A percentile compares a stretch with the other conserved stretches of the same genome.
Evolutionary conservation across 495 filamentous ascomycete species (phyloP).

Genomic region (Daldinia grandis): DNA sequence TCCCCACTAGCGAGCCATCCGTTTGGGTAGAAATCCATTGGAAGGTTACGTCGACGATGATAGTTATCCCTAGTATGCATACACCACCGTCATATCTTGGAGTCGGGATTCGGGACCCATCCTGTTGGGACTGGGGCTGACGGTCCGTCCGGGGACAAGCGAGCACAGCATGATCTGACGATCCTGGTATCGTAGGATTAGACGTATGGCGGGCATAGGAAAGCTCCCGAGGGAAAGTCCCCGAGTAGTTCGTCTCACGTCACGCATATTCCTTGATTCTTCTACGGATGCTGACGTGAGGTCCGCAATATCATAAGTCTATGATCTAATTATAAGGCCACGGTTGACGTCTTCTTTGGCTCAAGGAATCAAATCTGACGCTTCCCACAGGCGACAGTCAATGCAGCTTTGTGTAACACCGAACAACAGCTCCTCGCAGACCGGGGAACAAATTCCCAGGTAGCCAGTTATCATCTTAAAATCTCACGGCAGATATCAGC

Average conservation of each 20-base stretch:
- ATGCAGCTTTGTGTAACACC: constrained; percentile 3
- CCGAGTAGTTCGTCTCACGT: constrained; percentile 32
- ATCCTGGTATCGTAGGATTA: constrained; percentile 15
- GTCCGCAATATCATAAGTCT: not conserved
- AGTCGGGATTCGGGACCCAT: constrained; percentile 28
- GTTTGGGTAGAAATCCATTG: constrained; percentile 17
- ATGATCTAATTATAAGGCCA: constrained; percentile 1
- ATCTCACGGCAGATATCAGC: constrained; percentile 5
- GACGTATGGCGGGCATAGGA: not conserved
- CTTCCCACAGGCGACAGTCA: not conserved
- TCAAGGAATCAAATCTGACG: constrained; percentile 3
- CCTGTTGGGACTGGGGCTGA: constrained; percentile 40
- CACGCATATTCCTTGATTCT: constrained; percentile 5
- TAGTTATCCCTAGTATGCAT: constrained; percentile 29
- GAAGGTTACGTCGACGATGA: constrained; percentile 21
- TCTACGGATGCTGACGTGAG: constrained; percentile 30
- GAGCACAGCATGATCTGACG: constrained; percentile 32
- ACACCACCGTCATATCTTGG: constrained; percentile 25
- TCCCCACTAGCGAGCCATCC: constrained; percentile 9
- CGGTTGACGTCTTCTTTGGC: not conserved
- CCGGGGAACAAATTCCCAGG: not conserved
- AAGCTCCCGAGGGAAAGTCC: constrained; percentile 16
- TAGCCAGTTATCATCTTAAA: constrained; percentile 3
- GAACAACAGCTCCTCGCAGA: not conserved
- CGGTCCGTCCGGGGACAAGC: constrained; percentile 32